Evolutionary conservation across 139 green algal genomes (phyloP).

Genomic region (Klebsormidium nitens): DNA sequence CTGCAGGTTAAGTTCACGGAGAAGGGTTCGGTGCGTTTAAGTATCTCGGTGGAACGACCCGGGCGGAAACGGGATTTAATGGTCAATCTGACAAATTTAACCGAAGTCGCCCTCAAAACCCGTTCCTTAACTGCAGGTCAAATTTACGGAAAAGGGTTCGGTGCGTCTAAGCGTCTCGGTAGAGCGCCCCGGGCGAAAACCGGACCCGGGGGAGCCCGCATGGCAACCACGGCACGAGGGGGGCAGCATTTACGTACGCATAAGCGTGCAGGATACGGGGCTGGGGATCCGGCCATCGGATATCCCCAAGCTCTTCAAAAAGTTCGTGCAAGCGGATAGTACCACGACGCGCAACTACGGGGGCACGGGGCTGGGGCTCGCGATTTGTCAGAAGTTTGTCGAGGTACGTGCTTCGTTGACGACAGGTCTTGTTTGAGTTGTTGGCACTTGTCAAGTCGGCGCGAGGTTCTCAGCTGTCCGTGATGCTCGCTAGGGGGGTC

Average conservation of each 20-base stretch:
- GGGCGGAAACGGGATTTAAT: too few relatives aligned
- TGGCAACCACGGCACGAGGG: too few relatives aligned
- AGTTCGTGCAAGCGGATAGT: constrained; percentile 32
- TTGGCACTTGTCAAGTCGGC: not conserved
- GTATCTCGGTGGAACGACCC: too few relatives aligned
- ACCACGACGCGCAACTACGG: constrained; percentile 44
- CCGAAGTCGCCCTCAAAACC: too few relatives aligned
- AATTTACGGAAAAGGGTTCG: too few relatives aligned
- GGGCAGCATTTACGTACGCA: constrained; percentile 15
- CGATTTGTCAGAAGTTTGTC: constrained; percentile 70
- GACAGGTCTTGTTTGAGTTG: not conserved
- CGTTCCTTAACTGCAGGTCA: too few relatives aligned
- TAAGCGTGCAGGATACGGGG: constrained; percentile 13
- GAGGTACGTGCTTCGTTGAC: constrained; percentile 17
- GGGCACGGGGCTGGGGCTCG: constrained; percentile 61
- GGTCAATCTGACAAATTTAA: too few relatives aligned
- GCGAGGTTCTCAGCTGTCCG: not conserved
- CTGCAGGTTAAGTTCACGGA: too few relatives aligned
- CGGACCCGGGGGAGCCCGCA: too few relatives aligned
- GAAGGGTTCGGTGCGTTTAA: too few relatives aligned
- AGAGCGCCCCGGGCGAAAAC: too few relatives aligned
- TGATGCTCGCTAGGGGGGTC: not conserved
- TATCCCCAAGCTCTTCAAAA: constrained; percentile 36
- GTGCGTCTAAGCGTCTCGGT: too few relatives aligned
- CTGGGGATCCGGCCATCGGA: constrained; percentile 7